These are phyloP conservation scores for Allium sativum DNA, from an alignment of 106 monocot genomes.

Conservation along the genomic window DNA sequence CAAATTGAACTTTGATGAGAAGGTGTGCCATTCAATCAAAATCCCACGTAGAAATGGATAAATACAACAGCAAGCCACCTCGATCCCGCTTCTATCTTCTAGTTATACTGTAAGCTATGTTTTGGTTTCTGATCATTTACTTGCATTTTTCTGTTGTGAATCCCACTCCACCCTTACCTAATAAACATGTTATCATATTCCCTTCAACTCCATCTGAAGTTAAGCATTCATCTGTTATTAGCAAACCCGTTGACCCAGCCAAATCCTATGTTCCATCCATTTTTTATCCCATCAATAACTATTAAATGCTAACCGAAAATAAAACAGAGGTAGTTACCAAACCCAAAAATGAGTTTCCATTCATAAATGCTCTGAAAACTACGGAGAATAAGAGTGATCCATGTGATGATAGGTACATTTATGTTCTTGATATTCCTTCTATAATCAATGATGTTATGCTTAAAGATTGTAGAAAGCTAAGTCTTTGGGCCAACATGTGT, in stretches of 20 bases:
- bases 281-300: no score
- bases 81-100: slow-evolving; percentile 55
- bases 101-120: slow-evolving; percentile 39
- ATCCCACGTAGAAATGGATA: slow-evolving; percentile 56
- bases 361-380: slow-evolving; percentile 22
- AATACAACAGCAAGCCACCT: slow-evolving; percentile 37
- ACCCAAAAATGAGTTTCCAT: slow-evolving; percentile 13
- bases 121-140: slow-evolving; percentile 78
- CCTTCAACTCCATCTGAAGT: not conserved
- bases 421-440: slow-evolving; percentile 64
- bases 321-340: no score
- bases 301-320: slow-evolving; percentile 21
- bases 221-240: not conserved
- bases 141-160: slow-evolving; percentile 57
- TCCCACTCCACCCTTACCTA: not conserved
- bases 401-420: slow-evolving; percentile 74
- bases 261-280: not conserved
- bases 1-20: no score
- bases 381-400: slow-evolving; percentile 42
- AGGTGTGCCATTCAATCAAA: slow-evolving; percentile 25
- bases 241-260: not conserved
- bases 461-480: slow-evolving; percentile 41
- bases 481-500: slow-evolving; percentile 84
- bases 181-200: not conserved
- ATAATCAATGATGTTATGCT: slow-evolving; percentile 69